Base-by-base conservation (phyloP, 2,329 filamentous ascomycete genomes). In the Sclerotinia minor region DNA sequence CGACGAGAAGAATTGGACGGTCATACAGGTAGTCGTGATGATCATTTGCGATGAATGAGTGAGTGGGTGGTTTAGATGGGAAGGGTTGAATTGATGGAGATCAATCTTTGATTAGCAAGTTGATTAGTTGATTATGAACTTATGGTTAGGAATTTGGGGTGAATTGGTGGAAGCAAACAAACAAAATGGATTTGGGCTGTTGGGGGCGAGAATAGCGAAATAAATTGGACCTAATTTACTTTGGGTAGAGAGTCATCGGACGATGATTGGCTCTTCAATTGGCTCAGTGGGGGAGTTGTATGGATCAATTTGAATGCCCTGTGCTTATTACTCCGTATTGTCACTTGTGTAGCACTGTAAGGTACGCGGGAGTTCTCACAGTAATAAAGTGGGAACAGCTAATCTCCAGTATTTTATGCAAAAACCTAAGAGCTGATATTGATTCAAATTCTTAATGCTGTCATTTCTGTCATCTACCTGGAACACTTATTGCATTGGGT, bases 381-480 rank as follows among this genome's bases (percentile, higher is more conserved):
- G 26, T 8, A 41, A n/a, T 8, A 41, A n/a, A n/a, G 41, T 32
- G 44, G n/a, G n/a, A 63, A 41, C 26, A 63, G 5, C 7, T 5
- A 52, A 63, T 63, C 32, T 64, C 60, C 60, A 64, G 24, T 29
- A 19, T 29, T 35, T 60, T 64, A 64, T 64, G 47, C 60, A 63
- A 26, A 41, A 15, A 21, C 17, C n/a, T 8, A 41, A 41, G 15
- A 41, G 13, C 13, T 17, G 15, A 41, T 41, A 41, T 41, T 17
- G 15, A 41, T 41, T 41, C 38, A 13, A 41, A 15, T 41, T 41
- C 38, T 15, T 41, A 17, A 17, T 41, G 15, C 17, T 5, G 3
- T 41, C 38, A 5, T 58, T 7, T 29, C 19, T 7, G 4, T 41
- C 13, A 17, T 58, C 15, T 44, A 26, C 7, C 21, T 35, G 44